These are phyloP conservation scores for Fraxinus sp. DNA, from an alignment of 305 asterid genomes.

Conservation along the genomic window DNA sequence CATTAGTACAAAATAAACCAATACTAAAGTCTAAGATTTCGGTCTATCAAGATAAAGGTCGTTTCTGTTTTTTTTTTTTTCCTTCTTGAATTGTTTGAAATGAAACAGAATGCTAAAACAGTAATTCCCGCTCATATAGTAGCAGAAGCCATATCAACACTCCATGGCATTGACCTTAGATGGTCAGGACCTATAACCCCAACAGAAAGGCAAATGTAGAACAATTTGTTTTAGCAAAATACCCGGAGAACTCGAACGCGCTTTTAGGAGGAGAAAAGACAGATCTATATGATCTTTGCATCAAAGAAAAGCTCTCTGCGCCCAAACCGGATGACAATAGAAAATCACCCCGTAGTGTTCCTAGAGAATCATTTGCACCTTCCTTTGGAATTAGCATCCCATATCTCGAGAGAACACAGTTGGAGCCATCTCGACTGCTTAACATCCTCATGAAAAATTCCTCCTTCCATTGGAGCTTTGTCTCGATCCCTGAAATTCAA, in stretches of 20 bases:
- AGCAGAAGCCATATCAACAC: conserved; percentile 59
- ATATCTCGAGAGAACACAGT: conserved; percentile 53
- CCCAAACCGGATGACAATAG: conserved; percentile 39
- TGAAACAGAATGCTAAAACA: conserved; percentile 39
- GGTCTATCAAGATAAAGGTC: neutral
- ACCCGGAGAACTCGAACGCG: conserved; percentile 52
- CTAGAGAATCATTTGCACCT: conserved; percentile 31
- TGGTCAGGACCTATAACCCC: conserved; percentile 72
- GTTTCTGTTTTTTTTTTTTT: neutral
- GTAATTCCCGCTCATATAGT: conserved; percentile 61
- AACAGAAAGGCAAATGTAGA: conserved; percentile 54
- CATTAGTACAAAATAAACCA: too few species aligned
- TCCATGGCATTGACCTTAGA: conserved; percentile 58
- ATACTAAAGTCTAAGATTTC: too few species aligned
- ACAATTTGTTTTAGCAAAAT: conserved; percentile 52
- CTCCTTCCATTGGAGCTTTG: conserved; percentile 55
- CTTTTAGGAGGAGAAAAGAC: conserved; percentile 58
- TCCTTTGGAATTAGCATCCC: conserved; percentile 45
- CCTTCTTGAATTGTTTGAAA: neutral
- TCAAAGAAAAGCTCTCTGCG: conserved; percentile 41
- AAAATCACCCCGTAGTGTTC: conserved; percentile 37
- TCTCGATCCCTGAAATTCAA: conserved; percentile 72
- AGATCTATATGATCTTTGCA: conserved; percentile 49
- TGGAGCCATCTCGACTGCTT: conserved; percentile 65
- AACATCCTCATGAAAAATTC: conserved; percentile 59